Conservation (phyloP, 225 moss, liverwort and hornwort species). For the Anthoceros angustus region DNA sequence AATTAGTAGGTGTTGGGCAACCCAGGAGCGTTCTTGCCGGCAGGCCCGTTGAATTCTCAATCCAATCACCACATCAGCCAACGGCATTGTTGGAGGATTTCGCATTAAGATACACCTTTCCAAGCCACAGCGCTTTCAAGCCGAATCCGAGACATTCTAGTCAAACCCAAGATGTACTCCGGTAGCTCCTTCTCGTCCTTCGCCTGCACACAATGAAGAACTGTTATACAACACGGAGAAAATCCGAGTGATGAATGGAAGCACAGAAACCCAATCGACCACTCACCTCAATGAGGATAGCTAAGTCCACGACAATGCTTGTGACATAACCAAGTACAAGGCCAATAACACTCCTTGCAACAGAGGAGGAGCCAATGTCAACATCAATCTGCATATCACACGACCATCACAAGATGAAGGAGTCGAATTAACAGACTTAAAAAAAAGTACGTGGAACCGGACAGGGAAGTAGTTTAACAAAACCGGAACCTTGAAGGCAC, state of each 20-base stretch:
- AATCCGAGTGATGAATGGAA: not conserved
- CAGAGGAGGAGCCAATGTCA: conserved; percentile 71
- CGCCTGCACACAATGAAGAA: conserved; percentile 26
- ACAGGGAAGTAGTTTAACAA: not conserved
- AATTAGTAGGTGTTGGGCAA: too few relatives aligned
- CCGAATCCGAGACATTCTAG: conserved; percentile 39
- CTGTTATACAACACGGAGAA: not conserved
- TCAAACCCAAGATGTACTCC: conserved; percentile 49
- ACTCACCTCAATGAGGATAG: conserved; percentile 60
- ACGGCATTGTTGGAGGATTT: too few relatives aligned
- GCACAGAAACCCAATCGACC: not conserved
- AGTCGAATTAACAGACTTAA: not conserved
- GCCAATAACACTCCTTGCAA: conserved; percentile 59
- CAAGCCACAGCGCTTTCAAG: conserved; percentile 35
- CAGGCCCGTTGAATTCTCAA: too few relatives aligned
- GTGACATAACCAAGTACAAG: conserved; percentile 54
- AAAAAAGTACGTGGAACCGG: not conserved
- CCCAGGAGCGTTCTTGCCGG: too few relatives aligned
- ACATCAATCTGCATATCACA: conserved; percentile 40
- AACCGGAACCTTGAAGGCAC: not conserved
- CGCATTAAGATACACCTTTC: not conserved
- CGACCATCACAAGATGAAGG: not conserved
- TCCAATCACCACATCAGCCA: too few relatives aligned
- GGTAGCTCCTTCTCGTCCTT: conserved; percentile 34
- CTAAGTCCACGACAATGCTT: conserved; percentile 58